These are phyloP conservation scores for Metschnikowia shivogae DNA, from an alignment of 805 yeast genomes.

Conservation along the genomic window DNA sequence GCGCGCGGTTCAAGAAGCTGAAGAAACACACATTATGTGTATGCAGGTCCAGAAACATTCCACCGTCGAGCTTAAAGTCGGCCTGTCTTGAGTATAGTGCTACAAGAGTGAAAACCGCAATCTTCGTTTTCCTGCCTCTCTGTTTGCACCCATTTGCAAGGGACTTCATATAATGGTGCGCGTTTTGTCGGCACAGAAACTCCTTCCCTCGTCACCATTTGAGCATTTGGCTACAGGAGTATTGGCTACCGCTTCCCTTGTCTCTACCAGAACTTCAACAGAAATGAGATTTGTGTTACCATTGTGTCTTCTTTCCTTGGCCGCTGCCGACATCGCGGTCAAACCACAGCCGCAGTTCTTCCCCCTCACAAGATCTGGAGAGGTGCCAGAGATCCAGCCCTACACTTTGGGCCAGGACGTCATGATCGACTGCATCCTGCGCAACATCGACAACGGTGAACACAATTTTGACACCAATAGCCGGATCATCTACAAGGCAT, in stretches of 20 bases:
- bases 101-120: no score
- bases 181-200: neutral
- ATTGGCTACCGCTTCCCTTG: neutral
- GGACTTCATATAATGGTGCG: slow-evolving; percentile 2
- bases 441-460: slow-evolving; percentile 74
- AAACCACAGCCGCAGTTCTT: slow-evolving; percentile 23
- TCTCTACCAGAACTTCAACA: no score
- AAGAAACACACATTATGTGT: no score
- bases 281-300: neutral
- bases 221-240: neutral
- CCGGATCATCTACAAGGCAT: slow-evolving; percentile 51
- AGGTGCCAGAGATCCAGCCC: slow-evolving; percentile 36
- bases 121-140: no score
- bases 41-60: no score
- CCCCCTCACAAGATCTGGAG: slow-evolving; percentile 36
- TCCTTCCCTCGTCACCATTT: neutral
- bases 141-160: neutral
- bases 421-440: slow-evolving; percentile 54
- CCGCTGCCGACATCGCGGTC: slow-evolving; percentile 1
- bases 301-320: neutral
- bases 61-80: no score
- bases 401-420: slow-evolving; percentile 40
- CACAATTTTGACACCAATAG: slow-evolving; percentile 65
- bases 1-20: no score
- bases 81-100: no score